phyloP scores from a whole-genome alignment of 345 rosid species.

The Eucalyptus regnans region DNA sequence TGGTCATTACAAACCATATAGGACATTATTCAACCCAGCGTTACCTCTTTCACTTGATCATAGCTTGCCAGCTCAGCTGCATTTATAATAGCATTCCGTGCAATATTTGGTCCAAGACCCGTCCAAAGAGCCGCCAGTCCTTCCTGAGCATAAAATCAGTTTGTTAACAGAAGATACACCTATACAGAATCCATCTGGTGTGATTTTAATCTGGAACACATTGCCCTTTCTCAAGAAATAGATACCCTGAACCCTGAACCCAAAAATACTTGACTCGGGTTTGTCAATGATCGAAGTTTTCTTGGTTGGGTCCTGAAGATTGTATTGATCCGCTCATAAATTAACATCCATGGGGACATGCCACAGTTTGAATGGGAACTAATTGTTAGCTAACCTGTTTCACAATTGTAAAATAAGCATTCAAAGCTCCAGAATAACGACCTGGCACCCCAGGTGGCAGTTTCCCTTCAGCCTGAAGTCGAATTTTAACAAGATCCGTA shows the following conservation, averaged over 20 bases:
- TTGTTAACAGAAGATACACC: neutral
- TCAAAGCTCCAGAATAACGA: conserved; percentile 84
- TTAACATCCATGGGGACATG: neutral
- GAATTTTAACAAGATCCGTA: conserved; percentile 90
- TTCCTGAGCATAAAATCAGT: conserved; percentile 28
- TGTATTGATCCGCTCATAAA: neutral
- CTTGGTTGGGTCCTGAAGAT: neutral
- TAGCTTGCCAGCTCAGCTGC: conserved; percentile 99
- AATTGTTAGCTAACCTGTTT: conserved; percentile 44
- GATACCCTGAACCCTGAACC: neutral
- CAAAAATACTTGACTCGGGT: neutral
- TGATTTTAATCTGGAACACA: neutral
- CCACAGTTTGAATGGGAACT: neutral
- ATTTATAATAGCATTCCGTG: conserved; percentile 87
- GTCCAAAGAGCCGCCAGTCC: conserved; percentile 89
- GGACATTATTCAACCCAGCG: neutral
- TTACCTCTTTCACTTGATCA: conserved; percentile 88
- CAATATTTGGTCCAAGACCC: conserved; percentile 93
- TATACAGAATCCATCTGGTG: neutral
- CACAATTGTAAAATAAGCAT: conserved; percentile 70
- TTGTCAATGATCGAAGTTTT: neutral
- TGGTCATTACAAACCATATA: neutral
- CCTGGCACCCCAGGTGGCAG: conserved; percentile 71
- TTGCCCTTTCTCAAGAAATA: neutral
- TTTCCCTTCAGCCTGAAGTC: conserved; percentile 95